Conservation (phyloP, 305 asterid species). For the Coffea humblotiana region DNA sequence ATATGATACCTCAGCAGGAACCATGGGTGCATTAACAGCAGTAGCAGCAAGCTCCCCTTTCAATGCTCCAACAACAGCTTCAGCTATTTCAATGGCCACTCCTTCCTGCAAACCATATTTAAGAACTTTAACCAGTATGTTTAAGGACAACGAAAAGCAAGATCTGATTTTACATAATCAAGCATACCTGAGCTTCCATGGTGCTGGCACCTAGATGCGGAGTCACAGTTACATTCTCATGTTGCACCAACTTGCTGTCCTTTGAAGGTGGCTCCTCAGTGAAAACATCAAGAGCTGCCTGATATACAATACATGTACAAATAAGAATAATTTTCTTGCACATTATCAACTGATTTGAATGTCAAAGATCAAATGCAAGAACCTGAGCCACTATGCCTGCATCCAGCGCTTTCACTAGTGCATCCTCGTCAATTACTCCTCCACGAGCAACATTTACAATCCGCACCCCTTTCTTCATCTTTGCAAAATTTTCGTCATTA, state of each 20-base stretch:
- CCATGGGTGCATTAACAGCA: constrained; percentile 98
- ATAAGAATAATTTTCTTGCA: background rate
- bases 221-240: constrained; percentile 73
- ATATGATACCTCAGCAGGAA: constrained; percentile 79
- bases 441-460: constrained; percentile 96
- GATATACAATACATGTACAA: constrained; percentile 14
- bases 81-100: constrained; percentile 97
- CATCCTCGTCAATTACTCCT: constrained; percentile 98
- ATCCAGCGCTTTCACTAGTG: constrained; percentile 83
- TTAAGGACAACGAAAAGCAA: background rate
- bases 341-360: background rate
- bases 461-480: constrained; percentile 96
- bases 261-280: constrained; percentile 89
- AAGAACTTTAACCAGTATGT: background rate
- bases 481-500: constrained; percentile 82
- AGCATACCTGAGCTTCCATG: constrained; percentile 87
- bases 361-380: constrained; percentile 16
- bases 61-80: constrained; percentile 97
- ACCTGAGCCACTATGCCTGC: constrained; percentile 98
- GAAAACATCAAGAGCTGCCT: constrained; percentile 99
- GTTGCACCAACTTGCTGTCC: constrained; percentile 79
- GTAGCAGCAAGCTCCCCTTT: constrained; percentile 98
- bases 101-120: constrained; percentile 66
- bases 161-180: too few relatives aligned
- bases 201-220: constrained; percentile 99